Evolutionary conservation across 768 basidiomycete species (phyloP), one percentile per base, ranked within the genome.

Genomic region (Psilocybe subaeruginosa): DNA sequence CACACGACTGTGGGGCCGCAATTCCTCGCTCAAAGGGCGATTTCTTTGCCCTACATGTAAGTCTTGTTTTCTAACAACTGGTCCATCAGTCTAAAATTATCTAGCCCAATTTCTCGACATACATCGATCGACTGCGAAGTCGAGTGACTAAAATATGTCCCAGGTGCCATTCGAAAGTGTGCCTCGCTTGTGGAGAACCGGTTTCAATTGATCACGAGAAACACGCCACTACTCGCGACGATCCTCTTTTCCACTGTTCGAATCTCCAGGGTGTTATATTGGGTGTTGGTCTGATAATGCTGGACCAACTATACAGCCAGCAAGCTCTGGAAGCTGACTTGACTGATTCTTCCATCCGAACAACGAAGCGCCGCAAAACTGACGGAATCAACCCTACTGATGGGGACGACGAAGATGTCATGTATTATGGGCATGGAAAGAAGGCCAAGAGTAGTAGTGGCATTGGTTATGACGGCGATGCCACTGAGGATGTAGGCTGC

Each of bases 221-320:
- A 76, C 53, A 73, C 74, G 69, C 71, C 77, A 74, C 78, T 37
- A 72, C 78, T 8, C 74, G 77, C 30, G 83, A 86, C 48, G 83
- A 85, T 57, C 81, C 82, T 11, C 75, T 97, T 60, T 93, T 96
- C 70, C 95, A 97, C 75, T 97, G 95, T 73, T 83, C 92, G 5
- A 91, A 93, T 69, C 72, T 97, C 37, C 91, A 97, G 76, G 96
- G 95, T 41, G 85, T 93, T 12, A 88, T 97, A 64, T 79, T 98
- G 4, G 96, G 95, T n/a, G 82, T 97, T 41, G 95, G 96, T 8
- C 82, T 97, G 47, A 86, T 86, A 37, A 93, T 93, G 86, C 82
- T 97, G 46, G 93, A 97, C 73, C 80, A 85, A 56, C 74, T 82
- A 37, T 96, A 89, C 69, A 72, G 80, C 37, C 85, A 89, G 43